Evolutionary conservation across 2,329 filamentous ascomycete genomes (phyloP).

Genomic region (Sordariomycetes sp.): DNA sequence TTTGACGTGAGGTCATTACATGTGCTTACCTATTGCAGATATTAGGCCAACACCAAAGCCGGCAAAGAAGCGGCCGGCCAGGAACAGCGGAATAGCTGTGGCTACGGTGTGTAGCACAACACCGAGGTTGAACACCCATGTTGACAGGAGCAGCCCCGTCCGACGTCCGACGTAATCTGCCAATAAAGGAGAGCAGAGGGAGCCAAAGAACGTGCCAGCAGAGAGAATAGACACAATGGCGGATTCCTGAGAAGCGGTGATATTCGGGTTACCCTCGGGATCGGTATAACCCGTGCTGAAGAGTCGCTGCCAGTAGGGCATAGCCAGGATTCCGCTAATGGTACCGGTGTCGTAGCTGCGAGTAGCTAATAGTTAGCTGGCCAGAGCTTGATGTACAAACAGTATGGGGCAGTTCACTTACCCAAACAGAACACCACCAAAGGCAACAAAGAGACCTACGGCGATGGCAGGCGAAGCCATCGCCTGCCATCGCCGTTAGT

Average conservation of each 20-base stretch:
- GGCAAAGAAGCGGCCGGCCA: constrained; percentile 59
- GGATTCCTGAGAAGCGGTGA: constrained; percentile 48
- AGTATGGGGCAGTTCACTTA: constrained; percentile 16
- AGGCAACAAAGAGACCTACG: constrained; percentile 53
- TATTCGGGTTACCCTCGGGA: constrained; percentile 12
- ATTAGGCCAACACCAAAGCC: constrained; percentile 62
- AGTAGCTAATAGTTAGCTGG: too few species aligned
- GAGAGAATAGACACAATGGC: constrained; percentile 69
- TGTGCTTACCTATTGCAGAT: constrained; percentile 42
- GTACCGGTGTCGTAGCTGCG: constrained; percentile 49
- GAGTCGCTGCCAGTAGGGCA: constrained; percentile 39
- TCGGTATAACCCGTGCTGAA: constrained; percentile 19
- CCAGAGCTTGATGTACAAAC: too few species aligned
- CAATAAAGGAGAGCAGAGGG: constrained; percentile 46
- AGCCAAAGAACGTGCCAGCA: constrained; percentile 66
- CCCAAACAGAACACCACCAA: constrained; percentile 52
- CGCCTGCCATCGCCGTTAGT: too few species aligned
- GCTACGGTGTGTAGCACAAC: constrained; percentile 57
- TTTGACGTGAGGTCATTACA: too few species aligned
- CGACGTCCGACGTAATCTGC: constrained; percentile 56
- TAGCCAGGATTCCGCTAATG: constrained; percentile 46
- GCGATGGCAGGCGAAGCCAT: constrained; percentile 52
- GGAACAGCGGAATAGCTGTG: constrained; percentile 47
- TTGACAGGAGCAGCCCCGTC: constrained; percentile 47
- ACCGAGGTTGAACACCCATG: constrained; percentile 51